Base-by-base conservation (phyloP, 2,329 filamentous ascomycete genomes). In the Penicillium sp. region DNA sequence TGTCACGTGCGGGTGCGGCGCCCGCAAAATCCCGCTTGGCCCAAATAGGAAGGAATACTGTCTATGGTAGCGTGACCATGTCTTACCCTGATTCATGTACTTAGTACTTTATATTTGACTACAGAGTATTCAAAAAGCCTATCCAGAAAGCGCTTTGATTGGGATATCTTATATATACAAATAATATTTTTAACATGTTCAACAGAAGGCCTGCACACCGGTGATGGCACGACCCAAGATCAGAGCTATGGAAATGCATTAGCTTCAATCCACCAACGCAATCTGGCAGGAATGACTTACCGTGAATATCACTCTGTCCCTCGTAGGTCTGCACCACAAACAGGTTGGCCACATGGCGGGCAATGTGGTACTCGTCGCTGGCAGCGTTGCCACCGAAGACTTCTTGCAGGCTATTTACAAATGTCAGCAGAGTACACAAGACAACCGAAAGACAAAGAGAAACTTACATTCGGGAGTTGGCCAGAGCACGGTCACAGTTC, bases 291-390 rank as follows among this genome's bases (percentile, higher is more conserved):
- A 45, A 51, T 37, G 47, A 81, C 87, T 80, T 75, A 92, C 89
- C 83, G 71, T 97, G 93, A 67, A 97, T 97, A 72, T 97, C 93
- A 66, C 91, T 96, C 74, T 97, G 93, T 18, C 93, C 93, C 74
- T 99, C 93, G 62, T 99, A 99, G 1, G 92, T 97, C 75, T 97
- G 92, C 46, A 92, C 95, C 45, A 99, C 93, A 71, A 95, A 99
- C 56, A 99, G 72, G 70, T 99, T 99, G 49, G 92, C 86, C 51
- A 96, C 93, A 75, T 97, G 93, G 56, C 93, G 83, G 13, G 89
- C 93, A 64, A 99, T 96, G 54, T 84, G 84, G 66, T 97, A 99
- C 74, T 99, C 93, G 63, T 99, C 93, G 65, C 90, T 95, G 41
- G 93, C 89, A n/a, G 93, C 93, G 66, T 99, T 99, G 27, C 93